A percentile compares a stretch with the other conserved stretches of the same genome.
These are phyloP conservation scores for Amylostereum areolatum DNA, from an alignment of 1,284 basidiomycete species.

Conservation along the genomic window DNA sequence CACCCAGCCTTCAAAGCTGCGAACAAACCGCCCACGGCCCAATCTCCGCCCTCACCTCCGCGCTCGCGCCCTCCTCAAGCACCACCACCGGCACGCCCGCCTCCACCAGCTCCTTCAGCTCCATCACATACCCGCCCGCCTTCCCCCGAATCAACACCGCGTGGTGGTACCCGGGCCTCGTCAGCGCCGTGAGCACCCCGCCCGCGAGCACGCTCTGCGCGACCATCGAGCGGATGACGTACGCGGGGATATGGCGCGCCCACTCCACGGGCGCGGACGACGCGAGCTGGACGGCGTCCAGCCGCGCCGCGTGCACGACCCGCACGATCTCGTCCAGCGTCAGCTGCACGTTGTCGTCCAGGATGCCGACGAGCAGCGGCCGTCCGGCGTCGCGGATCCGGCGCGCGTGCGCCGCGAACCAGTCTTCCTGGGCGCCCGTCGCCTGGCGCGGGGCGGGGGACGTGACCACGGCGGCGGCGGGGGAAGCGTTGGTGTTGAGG, in stretches of 20 bases:
- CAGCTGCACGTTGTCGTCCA: constrained; percentile 61
- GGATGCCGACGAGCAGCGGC: constrained; percentile 71
- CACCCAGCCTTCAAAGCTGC: background rate
- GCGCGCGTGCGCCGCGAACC: constrained; percentile 42
- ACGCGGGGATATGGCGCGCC: constrained; percentile 1
- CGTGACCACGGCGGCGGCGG: constrained; percentile 1
- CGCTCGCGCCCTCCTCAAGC: background rate
- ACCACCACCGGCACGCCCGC: constrained; percentile 1
- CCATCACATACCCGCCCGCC: background rate
- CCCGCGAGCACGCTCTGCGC: constrained; percentile 2
- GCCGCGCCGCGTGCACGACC: constrained; percentile 1
- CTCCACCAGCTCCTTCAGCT: background rate
- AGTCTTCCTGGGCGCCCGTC: constrained; percentile 29
- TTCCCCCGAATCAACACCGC: constrained; percentile 1
- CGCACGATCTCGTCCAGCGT: constrained; percentile 2
- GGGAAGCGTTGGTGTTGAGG: constrained; percentile 61
- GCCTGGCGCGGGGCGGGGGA: constrained; percentile 23
- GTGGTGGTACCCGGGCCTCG: constrained; percentile 2
- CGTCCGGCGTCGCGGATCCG: constrained; percentile 31
- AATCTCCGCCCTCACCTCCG: constrained; percentile 1
- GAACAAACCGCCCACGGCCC: constrained; percentile 6
- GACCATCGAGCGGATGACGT: background rate
- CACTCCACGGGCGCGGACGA: background rate
- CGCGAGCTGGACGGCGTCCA: constrained; percentile 4
- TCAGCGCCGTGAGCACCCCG: background rate